Conservation (phyloP, 2,329 filamentous ascomycete genomes). For the Scytalidium sp. region DNA sequence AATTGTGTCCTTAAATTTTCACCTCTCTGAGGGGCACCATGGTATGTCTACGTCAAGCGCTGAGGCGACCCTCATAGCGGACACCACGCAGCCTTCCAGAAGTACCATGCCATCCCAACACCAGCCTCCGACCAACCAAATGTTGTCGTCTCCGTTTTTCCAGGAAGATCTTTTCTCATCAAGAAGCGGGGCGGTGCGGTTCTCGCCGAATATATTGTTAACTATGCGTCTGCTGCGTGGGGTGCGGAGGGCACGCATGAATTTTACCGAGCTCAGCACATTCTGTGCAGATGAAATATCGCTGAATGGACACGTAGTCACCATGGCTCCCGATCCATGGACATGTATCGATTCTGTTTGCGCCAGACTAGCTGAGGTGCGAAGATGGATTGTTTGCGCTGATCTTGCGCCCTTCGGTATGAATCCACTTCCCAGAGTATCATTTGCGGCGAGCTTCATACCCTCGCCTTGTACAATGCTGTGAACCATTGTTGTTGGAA, state of each 20-base stretch:
- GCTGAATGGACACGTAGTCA: constrained; percentile 48
- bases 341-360: constrained; percentile 46
- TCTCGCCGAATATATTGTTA: constrained; percentile 38
- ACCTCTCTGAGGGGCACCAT: constrained; percentile 20
- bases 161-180: constrained; percentile 32
- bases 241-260: constrained; percentile 51
- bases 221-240: constrained; percentile 44
- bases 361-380: constrained; percentile 16
- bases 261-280: constrained; percentile 42
- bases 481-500: constrained; percentile 46
- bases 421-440: constrained; percentile 7
- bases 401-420: constrained; percentile 13
- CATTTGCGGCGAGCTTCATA: constrained; percentile 19
- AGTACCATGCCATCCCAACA: constrained; percentile 65
- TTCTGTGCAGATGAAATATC: constrained; percentile 29
- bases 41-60: constrained; percentile 46
- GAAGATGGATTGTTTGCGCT: constrained; percentile 16
- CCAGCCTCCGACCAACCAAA: constrained; percentile 58
- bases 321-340: constrained; percentile 46
- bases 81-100: constrained; percentile 57
- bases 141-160: constrained; percentile 50
- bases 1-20: constrained; percentile 1
- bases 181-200: constrained; percentile 2
- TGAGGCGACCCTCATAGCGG: constrained; percentile 53
- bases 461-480: constrained; percentile 43